Base-by-base conservation (phyloP, 2,329 filamentous ascomycete genomes). In the Penicillium sp. region DNA sequence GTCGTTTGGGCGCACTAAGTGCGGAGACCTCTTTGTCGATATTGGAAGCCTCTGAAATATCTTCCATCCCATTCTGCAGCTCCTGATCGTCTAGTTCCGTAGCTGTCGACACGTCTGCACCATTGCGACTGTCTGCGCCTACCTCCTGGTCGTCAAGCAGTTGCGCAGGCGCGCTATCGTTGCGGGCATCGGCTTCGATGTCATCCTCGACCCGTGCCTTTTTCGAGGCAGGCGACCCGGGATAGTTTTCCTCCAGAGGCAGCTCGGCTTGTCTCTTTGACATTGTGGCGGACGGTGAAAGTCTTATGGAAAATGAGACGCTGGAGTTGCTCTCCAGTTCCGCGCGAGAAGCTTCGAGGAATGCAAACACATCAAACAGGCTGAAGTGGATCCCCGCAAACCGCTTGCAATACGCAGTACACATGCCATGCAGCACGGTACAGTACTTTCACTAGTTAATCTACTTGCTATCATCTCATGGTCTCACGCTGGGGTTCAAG, bases 11-110 rank as follows among this genome's bases (percentile, higher is more conserved):
- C 13, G 75, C 77, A 49, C 73, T 72, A 58, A 77, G 70, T 26
- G 71, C 71, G 22, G 74, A 70, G 38, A 64, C 68, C 54, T 79
- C 73, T 51, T 80, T 76, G 33, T 78, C 76, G 30, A 68, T 66
- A 58, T 76, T 77, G 37, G 67, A 73, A 42, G 67, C 69, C 16
- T 68, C 70, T 30, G 61, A 63, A 19, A 64, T 57, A 55, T 74
- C 66, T 13, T 71, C 68, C 19, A 65, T 71, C 26, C 61, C 72
- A 65, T 79, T 77, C 42, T 74, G 67, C 22, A 78, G 57, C 55
- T 73, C 73, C 55, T 78, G 60, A 86, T 80, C 87, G 91, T 95
- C 85, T 90, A 89, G 35, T 83, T 88, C 68, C 86, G 82, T 80
- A 88, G 90, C 54, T 86, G 87, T 79, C 82, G 76, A 68, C 10